Base-by-base conservation (phyloP, 2,329 filamentous ascomycete species). In the Hypoxylon sp. region DNA sequence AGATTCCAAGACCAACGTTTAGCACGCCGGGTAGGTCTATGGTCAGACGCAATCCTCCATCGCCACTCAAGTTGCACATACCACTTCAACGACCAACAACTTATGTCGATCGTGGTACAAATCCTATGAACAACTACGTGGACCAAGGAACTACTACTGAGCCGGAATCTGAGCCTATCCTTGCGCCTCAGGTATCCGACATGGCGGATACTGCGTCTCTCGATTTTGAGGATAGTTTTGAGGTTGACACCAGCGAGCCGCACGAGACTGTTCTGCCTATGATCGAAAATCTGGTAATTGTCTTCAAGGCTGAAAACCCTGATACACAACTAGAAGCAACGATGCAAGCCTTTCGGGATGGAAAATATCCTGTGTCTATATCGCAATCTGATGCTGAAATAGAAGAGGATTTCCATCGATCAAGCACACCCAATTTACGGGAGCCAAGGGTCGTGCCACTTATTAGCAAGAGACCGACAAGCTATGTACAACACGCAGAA, bases 201-300 rank as follows among this genome's bases (percentile, higher is more conserved):
- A 76, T 78, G 1, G 75, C 74, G 6, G 71, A 78, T 21, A 48
- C 10, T 17, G 47, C 55, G 21, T 72, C 53, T 32, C 59, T 69
- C 17, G 27, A 66, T 35, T 37, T 71, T 1, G 70, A 62, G 7
- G 67, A 70, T 3, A 44, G 61, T 29, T 55, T 67, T 6, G 60
- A 75, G 13, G 27, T 67, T 1, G 68, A 71, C 13, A 44, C 65
- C 6, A 60, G 76, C 7, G 64, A 73, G 15, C 59, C 74, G 0
- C 82, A 82, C 42, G 78, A 82, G 35, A 79, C 85, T 0, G 81
- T 88, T 0, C 79, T 91, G 21, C 83, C 85, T 0, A 77, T 88
- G 46, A 72, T 81, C 0, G 89, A 91, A 72, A 86, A 91, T 67
- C 74, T 89, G 1, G 81, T 89, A 2, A 80, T 91, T 24, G 81